Evolutionary conservation across 148 eudicot species (phyloP).

Genomic region (Vaccinium corymbosum): DNA sequence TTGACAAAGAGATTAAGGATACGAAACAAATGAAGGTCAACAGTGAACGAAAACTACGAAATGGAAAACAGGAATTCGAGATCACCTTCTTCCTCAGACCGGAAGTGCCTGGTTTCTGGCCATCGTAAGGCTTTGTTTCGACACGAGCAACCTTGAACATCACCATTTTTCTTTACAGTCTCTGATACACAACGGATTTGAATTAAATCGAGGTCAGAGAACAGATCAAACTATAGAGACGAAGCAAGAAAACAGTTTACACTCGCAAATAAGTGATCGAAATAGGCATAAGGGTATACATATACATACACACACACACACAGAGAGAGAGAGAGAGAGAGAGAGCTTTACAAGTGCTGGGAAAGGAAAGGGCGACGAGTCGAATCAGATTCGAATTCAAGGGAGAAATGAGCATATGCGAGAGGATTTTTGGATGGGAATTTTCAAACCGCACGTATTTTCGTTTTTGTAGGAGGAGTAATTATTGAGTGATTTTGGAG

Average conservation of each 20-base stretch:
- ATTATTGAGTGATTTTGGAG: too few species aligned
- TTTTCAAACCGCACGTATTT: background rate
- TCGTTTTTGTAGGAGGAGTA: background rate
- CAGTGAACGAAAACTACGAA: background rate
- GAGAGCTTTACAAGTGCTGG: background rate
- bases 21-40: background rate
- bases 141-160: conserved; percentile 63
- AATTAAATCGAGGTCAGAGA: background rate
- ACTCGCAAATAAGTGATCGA: background rate
- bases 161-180: conserved; percentile 43
- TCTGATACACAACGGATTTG: background rate
- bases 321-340: background rate
- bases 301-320: background rate
- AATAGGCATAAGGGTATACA: background rate
- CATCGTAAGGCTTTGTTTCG: conserved; percentile 62
- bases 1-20: background rate
- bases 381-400: background rate
- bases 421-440: background rate
- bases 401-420: background rate
- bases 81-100: conserved; percentile 74
- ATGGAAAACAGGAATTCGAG: background rate
- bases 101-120: conserved; percentile 93
- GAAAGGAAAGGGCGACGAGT: background rate
- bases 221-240: background rate
- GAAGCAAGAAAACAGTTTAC: background rate